Base-by-base conservation (phyloP, 2,329 filamentous ascomycete species). In the Leptographium flavum region DNA sequence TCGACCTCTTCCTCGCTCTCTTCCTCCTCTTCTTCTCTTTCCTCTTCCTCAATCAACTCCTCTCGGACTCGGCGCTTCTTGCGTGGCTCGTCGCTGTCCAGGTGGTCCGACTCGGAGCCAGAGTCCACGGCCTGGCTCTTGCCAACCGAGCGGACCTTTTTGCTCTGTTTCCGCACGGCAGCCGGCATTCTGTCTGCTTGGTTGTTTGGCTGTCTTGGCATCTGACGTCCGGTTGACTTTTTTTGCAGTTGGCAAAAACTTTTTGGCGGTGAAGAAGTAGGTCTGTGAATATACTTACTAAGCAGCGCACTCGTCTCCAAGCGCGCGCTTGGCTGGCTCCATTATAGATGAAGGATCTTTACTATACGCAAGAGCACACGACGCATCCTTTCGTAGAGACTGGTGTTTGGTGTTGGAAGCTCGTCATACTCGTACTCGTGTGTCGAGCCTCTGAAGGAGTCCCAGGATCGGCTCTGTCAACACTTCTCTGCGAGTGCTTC, bases 61-160 rank as follows among this genome's bases (percentile, higher is more conserved):
- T 11, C 13, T 2, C 39, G 31, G 11, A 52, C 36, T 21, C 51
- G 48, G 14, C 50, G 52, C 42, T 51, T 63, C 51, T 66, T 66
- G 37, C 63, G 60, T 44, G 62, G 59, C 36, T 53, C 53, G 42
- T 50, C 50, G 47, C 57, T 62, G 47, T 65, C 63, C 36, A 75
- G 65, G 47, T 63, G 67, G 52, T 74, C 71, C 31, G 72, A 75
- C 53, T 61, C 61, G 35, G 57, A 55, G 31, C 53, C 47, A 31
- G 46, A 38, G n/a, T 41, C 41, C 14, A 33, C n/a, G n/a, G n/a
- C n/a, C n/a, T n/a, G n/a, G n/a, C n/a, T n/a, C n/a, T n/a, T n/a
- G n/a, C n/a, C n/a, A n/a, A n/a, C 19, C 9, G 33, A 37, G 36
- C 11, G 21, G 15, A 15, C 43, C 21, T 25, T 23, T 23, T 40